Evolutionary conservation across 2,329 filamentous ascomycete species (phyloP).

Genomic region (Aspergillus niger): DNA sequence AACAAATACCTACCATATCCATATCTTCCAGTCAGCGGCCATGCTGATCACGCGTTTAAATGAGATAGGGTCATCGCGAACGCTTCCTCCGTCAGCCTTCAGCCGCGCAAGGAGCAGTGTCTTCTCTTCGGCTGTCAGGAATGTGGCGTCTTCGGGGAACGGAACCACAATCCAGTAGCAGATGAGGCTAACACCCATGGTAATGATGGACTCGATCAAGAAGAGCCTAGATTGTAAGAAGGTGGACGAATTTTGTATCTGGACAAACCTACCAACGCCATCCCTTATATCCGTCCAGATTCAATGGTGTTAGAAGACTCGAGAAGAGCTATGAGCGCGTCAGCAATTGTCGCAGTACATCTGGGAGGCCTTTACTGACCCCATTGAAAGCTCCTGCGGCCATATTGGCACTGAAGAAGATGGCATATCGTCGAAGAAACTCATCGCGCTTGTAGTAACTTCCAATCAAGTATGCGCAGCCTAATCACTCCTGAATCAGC

Average conservation of each 20-base stretch:
- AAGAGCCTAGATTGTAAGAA: conserved; percentile 15
- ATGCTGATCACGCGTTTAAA: conserved; percentile 7
- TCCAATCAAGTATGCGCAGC: conserved; percentile 19
- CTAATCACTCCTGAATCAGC: background rate
- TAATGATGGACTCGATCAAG: conserved; percentile 18
- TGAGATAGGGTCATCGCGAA: conserved; percentile 8
- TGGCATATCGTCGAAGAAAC: conserved; percentile 16
- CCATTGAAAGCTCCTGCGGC: conserved; percentile 20
- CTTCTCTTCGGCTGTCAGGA: conserved; percentile 16
- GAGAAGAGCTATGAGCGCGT: conserved; percentile 8
- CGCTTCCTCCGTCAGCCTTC: conserved; percentile 12
- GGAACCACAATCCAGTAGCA: conserved; percentile 19
- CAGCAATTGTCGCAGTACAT: background rate
- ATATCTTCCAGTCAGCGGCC: conserved; percentile 21
- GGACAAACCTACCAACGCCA: conserved; percentile 17
- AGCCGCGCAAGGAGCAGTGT: conserved; percentile 17
- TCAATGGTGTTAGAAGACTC: conserved; percentile 15
- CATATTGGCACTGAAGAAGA: conserved; percentile 22
- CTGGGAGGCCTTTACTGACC: background rate
- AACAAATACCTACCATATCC: conserved; percentile 23
- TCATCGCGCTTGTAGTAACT: conserved; percentile 22
- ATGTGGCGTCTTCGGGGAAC: conserved; percentile 19
- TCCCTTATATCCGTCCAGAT: conserved; percentile 18
- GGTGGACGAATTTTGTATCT: rapidly evolving
- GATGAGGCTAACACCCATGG: conserved; percentile 16